A percentile compares a stretch with the other conserved stretches of the same genome.
These are phyloP conservation scores for Myriosclerotinia curreyana DNA, from an alignment of 2,329 filamentous ascomycete genomes.

Conservation along the genomic window DNA sequence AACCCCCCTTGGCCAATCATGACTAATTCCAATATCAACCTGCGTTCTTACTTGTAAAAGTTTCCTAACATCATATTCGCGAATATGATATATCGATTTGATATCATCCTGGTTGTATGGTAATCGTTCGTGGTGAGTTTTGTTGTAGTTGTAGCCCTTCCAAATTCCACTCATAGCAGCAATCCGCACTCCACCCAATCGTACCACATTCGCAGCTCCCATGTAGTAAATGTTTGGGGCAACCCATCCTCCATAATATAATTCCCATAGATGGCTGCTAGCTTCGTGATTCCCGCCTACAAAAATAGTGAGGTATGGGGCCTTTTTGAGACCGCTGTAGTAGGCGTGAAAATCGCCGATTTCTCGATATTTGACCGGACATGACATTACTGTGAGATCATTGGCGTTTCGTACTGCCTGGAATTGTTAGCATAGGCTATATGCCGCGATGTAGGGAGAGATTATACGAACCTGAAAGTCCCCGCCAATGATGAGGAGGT, in stretches of 20 bases:
- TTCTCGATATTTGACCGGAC: constrained; percentile 80
- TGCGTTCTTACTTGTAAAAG: constrained; percentile 80
- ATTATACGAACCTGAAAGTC: constrained; percentile 73
- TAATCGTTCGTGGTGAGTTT: constrained; percentile 77
- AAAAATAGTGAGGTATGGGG: constrained; percentile 89
- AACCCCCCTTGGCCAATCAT: constrained; percentile 89
- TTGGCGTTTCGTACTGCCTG: constrained; percentile 83
- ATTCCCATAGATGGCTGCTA: constrained; percentile 82
- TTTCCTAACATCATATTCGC: constrained; percentile 89
- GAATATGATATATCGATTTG: constrained; percentile 81
- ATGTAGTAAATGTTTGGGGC: constrained; percentile 97
- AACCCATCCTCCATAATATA: constrained; percentile 96
- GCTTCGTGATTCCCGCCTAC: constrained; percentile 96
- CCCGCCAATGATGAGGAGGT: constrained; percentile 90
- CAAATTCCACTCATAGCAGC: constrained; percentile 91
- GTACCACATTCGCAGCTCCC: constrained; percentile 85
- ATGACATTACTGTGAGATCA: constrained; percentile 85
- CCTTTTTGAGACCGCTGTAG: constrained; percentile 73
- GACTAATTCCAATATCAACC: constrained; percentile 86
- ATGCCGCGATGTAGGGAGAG: background rate
- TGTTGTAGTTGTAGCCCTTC: constrained; percentile 86
- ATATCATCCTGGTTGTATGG: constrained; percentile 78
- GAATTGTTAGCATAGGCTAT: constrained; percentile 19
- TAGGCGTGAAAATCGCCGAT: constrained; percentile 94
- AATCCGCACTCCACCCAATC: constrained; percentile 80